A percentile compares a stretch with the other conserved stretches of the same genome.
phyloP scores from a whole-genome alignment of 495 filamentous ascomycete species.

The Sporormia fimetaria region DNA sequence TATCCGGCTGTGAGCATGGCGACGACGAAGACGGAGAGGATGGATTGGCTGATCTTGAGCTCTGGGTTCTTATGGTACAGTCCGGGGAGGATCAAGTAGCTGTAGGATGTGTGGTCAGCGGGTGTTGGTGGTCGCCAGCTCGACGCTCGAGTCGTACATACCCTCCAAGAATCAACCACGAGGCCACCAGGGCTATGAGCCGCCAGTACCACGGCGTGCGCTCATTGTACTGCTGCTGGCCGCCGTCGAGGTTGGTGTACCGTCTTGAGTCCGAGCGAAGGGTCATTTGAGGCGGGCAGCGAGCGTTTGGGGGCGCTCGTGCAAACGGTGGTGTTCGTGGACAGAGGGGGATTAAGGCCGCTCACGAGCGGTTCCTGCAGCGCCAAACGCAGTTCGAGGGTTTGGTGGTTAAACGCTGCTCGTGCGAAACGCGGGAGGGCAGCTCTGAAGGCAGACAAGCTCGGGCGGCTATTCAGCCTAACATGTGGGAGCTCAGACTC shows the following conservation, averaged over 20 bases:
- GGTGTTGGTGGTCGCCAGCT: not conserved
- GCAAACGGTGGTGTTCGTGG: not conserved
- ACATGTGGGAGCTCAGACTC: too few relatives aligned
- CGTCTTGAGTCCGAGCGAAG: constrained; percentile 11
- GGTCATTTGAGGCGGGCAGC: constrained; percentile 12
- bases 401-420: not conserved
- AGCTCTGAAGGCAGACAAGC: constrained; percentile 2
- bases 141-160: too few relatives aligned
- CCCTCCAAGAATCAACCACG: constrained; percentile 33
- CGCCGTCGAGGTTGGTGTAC: constrained; percentile 18
- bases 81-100: constrained; percentile 31
- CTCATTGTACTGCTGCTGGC: constrained; percentile 7
- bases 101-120: constrained; percentile 7
- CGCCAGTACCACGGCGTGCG: constrained; percentile 30
- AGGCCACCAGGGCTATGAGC: constrained; percentile 26
- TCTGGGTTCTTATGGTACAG: constrained; percentile 28
- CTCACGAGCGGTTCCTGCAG: constrained; percentile 3
- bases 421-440: not conserved
- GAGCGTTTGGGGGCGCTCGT: not conserved
- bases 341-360: constrained; percentile 2
- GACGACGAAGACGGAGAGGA: constrained; percentile 30
- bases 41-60: constrained; percentile 26
- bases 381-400: constrained; percentile 6
- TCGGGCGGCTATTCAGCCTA: constrained; percentile 14
- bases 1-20: constrained; percentile 33